phyloP scores from a whole-genome alignment of 306 rosid species.

The Delonix regia region DNA sequence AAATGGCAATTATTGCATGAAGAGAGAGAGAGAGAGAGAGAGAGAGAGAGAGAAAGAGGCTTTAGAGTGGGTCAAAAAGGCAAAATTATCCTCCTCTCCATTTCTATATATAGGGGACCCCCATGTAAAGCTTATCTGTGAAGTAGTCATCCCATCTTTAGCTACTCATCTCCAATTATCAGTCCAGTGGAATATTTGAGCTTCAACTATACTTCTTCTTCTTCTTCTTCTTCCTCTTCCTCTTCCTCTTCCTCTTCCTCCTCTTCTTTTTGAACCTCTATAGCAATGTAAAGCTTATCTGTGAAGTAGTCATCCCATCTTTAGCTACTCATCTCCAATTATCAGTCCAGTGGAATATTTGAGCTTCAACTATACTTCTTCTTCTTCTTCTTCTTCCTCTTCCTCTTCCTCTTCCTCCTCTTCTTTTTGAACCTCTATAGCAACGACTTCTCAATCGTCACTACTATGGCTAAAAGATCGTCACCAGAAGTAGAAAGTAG shows the following conservation, averaged over 20 bases:
- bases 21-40: not conserved
- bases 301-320: not conserved
- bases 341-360: too few relatives aligned
- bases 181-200: too few relatives aligned
- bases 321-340: too few relatives aligned
- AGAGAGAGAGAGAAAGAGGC: not conserved
- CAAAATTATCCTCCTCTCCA: not conserved
- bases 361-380: not conserved
- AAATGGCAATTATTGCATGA: conserved; percentile 28
- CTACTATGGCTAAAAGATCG: not conserved
- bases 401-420: not conserved
- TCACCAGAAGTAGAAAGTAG: not conserved
- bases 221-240: not conserved
- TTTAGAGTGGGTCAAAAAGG: not conserved
- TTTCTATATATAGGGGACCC: not conserved
- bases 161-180: too few relatives aligned
- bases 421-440: too few relatives aligned
- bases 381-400: not conserved
- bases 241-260: too few relatives aligned
- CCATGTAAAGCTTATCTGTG: not conserved
- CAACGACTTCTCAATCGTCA: too few relatives aligned
- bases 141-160: not conserved
- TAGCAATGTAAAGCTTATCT: not conserved
- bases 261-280: too few relatives aligned
- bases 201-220: not conserved